Evolutionary conservation across 345 rosid genomes (phyloP).

Genomic region (Heritiera fomes): DNA sequence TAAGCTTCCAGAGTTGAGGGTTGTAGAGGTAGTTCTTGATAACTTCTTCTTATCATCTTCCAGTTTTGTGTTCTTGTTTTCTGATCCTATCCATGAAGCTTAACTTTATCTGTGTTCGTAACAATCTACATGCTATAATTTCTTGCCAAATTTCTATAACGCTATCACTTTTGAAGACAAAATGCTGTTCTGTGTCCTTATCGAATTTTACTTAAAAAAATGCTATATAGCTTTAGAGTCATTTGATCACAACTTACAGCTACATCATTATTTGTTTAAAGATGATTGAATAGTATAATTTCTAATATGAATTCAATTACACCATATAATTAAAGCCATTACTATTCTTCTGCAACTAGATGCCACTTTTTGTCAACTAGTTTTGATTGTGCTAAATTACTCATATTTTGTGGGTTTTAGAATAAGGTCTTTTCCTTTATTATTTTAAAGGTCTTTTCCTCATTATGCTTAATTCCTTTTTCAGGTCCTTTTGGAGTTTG

Average conservation of each 20-base stretch:
- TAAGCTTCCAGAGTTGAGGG: conserved; percentile 52
- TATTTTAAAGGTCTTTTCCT: conserved; percentile 16
- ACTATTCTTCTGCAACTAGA: background rate
- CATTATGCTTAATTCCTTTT: conserved; percentile 21
- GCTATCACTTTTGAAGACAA: background rate
- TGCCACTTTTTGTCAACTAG: background rate
- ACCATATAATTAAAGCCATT: background rate
- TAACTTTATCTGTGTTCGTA: background rate
- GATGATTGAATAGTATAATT: background rate
- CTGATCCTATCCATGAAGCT: background rate
- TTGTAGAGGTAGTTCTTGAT: conserved; percentile 62
- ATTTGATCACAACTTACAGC: background rate
- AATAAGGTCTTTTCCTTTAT: too few relatives aligned
- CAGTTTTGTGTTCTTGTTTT: background rate
- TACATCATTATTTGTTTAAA: too few relatives aligned
- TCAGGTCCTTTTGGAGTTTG: conserved; percentile 70
- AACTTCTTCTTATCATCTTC: conserved; percentile 11
- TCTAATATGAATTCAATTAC: background rate
- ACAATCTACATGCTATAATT: background rate
- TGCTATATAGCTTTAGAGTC: background rate
- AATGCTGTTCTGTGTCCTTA: background rate
- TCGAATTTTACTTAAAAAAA: background rate
- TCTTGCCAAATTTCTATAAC: background rate
- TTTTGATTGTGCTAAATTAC: background rate
- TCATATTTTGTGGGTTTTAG: background rate